Conservation (phyloP, 352 stramenopile species). For the Peronospora belbahrii region DNA sequence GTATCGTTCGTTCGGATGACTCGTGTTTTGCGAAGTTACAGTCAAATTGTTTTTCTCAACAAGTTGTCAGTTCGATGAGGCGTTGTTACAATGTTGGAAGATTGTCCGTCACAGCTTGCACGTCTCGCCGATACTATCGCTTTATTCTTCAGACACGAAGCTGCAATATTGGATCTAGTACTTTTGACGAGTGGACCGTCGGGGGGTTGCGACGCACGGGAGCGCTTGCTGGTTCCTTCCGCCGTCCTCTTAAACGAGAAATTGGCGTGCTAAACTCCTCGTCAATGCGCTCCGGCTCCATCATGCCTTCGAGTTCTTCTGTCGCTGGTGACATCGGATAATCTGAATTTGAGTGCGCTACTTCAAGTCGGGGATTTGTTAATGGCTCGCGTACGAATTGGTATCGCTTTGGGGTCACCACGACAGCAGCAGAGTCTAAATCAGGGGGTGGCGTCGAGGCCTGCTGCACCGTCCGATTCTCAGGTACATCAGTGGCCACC, state of each 20-base stretch:
- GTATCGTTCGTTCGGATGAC: too few species aligned
- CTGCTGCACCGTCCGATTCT: constrained; percentile 26
- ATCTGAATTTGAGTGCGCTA: constrained; percentile 20
- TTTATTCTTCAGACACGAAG: constrained; percentile 16
- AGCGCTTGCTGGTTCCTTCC: constrained; percentile 49
- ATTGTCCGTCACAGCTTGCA: background rate
- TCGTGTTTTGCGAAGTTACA: too few species aligned
- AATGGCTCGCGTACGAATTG: constrained; percentile 66
- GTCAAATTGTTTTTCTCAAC: too few species aligned
- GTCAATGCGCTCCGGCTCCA: constrained; percentile 75
- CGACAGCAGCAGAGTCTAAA: constrained; percentile 17
- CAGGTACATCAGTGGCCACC: constrained; percentile 6
- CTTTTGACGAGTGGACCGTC: constrained; percentile 52
- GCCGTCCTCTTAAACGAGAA: constrained; percentile 34
- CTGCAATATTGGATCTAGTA: constrained; percentile 38
- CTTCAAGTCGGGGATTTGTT: constrained; percentile 49
- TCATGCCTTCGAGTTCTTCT: constrained; percentile 48
- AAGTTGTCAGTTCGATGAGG: constrained; percentile 1
- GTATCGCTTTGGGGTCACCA: constrained; percentile 69
- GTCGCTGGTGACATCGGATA: constrained; percentile 41
- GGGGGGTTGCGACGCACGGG: constrained; percentile 69
- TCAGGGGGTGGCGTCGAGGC: constrained; percentile 29
- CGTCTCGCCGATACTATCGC: background rate
- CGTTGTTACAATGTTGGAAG: constrained; percentile 7
- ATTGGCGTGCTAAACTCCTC: constrained; percentile 78